Evolutionary conservation across 257 asterid species (phyloP).

Genomic region (Verbena officinalis): DNA sequence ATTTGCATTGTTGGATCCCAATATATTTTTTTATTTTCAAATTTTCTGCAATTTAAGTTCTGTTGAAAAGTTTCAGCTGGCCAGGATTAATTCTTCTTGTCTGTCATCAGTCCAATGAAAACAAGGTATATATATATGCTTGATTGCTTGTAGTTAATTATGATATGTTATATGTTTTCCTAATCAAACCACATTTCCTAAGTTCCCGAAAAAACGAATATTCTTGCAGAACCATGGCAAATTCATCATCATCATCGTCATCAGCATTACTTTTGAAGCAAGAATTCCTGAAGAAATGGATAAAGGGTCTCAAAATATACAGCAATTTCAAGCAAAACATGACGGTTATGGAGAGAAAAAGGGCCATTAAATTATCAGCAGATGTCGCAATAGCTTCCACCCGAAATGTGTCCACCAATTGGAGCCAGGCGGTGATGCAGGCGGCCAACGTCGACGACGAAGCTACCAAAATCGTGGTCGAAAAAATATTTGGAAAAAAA

Average conservation of each 20-base stretch:
- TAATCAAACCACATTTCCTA: too few species aligned
- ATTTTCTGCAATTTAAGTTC: constrained; percentile 8
- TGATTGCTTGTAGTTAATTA: too few species aligned
- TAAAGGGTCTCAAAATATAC: constrained; percentile 62
- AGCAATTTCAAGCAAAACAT: constrained; percentile 43
- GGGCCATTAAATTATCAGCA: constrained; percentile 69
- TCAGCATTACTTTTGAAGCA: constrained; percentile 37
- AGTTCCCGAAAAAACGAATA: too few species aligned
- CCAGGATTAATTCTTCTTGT: not conserved
- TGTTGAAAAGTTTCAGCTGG: not conserved
- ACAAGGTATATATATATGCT: constrained; percentile 29
- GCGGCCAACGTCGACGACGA: constrained; percentile 32
- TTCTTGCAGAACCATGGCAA: constrained; percentile 40
- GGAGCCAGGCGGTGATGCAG: constrained; percentile 64
- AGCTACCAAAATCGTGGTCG: constrained; percentile 32
- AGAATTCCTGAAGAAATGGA: constrained; percentile 80
- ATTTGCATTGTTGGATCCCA: too few species aligned
- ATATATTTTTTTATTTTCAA: constrained; percentile 32
- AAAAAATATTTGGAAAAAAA: constrained; percentile 39
- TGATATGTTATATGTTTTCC: too few species aligned
- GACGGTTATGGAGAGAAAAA: constrained; percentile 59
- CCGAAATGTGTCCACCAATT: constrained; percentile 38
- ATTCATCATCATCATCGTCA: constrained; percentile 32
- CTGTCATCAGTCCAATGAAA: constrained; percentile 24
- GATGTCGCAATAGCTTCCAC: constrained; percentile 89